A percentile compares a stretch with the other conserved stretches of the same genome.
These are phyloP conservation scores for Tolypocladium album DNA, from an alignment of 2,329 filamentous ascomycete genomes.

Conservation along the genomic window DNA sequence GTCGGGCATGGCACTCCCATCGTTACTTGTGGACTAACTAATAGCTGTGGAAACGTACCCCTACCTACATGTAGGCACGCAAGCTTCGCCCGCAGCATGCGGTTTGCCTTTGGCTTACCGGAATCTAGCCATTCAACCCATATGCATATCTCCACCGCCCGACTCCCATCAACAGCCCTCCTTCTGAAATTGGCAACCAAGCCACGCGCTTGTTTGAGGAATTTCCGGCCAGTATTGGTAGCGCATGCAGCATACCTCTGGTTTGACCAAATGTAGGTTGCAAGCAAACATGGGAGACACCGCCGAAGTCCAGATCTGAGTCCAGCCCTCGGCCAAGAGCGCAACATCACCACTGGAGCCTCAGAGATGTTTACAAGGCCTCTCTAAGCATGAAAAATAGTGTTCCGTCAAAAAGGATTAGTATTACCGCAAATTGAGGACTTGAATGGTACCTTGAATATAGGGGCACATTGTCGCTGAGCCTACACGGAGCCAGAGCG, in stretches of 20 bases:
- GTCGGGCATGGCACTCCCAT: too few species aligned
- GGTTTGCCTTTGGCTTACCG: neutral
- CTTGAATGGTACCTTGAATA: neutral
- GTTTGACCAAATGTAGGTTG: neutral
- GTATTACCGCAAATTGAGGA: neutral
- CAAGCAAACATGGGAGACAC: neutral
- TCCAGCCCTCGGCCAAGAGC: too few species aligned
- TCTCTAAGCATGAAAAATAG: neutral
- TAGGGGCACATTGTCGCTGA: neutral
- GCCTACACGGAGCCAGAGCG: neutral
- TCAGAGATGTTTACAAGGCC: neutral
- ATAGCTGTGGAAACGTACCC: too few species aligned
- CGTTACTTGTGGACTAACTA: too few species aligned
- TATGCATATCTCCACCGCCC: neutral
- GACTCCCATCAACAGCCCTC: neutral
- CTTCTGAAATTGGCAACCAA: neutral
- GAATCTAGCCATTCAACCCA: neutral
- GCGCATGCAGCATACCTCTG: neutral
- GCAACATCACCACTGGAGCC: neutral
- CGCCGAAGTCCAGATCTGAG: neutral
- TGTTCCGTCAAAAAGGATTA: neutral
- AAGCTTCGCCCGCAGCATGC: neutral
- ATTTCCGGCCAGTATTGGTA: neutral
- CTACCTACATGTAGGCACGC: too few species aligned
- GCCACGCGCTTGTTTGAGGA: neutral